These are phyloP conservation scores for Globisporangium okanoganense DNA, from an alignment of 352 stramenopile species.

Conservation along the genomic window DNA sequence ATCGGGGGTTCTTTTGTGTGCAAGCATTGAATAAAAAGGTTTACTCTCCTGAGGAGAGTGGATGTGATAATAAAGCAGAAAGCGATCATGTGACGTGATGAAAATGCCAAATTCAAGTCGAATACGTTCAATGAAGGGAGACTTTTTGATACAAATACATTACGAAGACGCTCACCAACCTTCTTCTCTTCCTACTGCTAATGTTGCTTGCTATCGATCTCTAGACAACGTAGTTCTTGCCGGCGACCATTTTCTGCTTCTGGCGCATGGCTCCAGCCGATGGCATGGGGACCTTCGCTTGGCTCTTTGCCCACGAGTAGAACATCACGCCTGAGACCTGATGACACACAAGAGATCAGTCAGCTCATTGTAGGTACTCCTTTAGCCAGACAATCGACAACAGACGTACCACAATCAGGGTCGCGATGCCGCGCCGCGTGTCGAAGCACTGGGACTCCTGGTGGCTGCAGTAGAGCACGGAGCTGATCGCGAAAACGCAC, in stretches of 20 bases:
- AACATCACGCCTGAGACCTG: slow-evolving; percentile 71
- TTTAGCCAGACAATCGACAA: background rate
- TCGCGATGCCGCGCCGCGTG: slow-evolving; percentile 75
- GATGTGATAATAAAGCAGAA: background rate
- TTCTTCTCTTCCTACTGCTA: background rate
- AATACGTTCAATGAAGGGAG: background rate
- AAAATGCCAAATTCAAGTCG: too few species aligned
- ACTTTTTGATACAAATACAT: background rate
- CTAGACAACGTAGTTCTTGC: slow-evolving; percentile 72
- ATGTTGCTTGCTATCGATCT: background rate
- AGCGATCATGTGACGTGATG: background rate
- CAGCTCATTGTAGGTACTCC: too few species aligned
- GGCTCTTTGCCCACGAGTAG: slow-evolving; percentile 84
- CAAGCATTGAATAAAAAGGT: background rate
- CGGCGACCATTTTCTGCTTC: slow-evolving; percentile 41
- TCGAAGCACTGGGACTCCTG: slow-evolving; percentile 88
- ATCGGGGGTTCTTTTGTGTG: background rate
- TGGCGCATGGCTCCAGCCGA: slow-evolving; percentile 10
- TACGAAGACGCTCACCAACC: background rate
- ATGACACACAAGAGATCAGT: background rate
- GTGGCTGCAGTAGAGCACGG: slow-evolving; percentile 75
- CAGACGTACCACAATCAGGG: slow-evolving; percentile 49
- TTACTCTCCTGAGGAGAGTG: too few species aligned
- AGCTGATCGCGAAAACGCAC: slow-evolving; percentile 83
- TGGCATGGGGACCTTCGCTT: slow-evolving; percentile 31